Base-by-base conservation (phyloP, 352 stramenopile species). In the Pythium insidiosum region DNA sequence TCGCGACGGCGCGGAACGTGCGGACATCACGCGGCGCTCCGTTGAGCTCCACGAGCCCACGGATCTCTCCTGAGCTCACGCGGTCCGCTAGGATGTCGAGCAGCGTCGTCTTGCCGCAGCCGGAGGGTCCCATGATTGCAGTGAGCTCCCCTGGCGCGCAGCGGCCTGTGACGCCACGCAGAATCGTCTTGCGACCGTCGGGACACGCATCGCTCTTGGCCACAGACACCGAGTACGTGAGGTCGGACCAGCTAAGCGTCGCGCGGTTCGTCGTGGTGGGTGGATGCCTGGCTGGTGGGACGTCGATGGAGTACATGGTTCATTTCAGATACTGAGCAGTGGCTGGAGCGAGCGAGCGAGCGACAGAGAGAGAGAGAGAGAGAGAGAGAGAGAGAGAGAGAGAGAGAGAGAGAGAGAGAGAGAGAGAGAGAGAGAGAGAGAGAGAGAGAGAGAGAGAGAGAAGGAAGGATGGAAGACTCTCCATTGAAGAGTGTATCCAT, bases 11-110 rank as follows among this genome's bases (percentile, higher is more conserved):
- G 0, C 57, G 68, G 43, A 84, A 84, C 3, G 50, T 66, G 29
- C 63, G 61, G 15, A 47, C 30, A 6, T 64, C 25, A 36, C 59
- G 53, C 24, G 37, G 21, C 5, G 45, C 38, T 16, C 63, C 63
- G 36, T 68, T 68, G n/a, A 84, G 38, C 4, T 72, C 61, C 35
- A 88, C 69, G 6, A 38, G 31, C 6, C 73, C 75, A 3, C 58
- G 48, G 3, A 88, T 35, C 4, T 61, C 29, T 23, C 58, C 65
- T 4, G 66, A 74, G n/a, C n/a, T 65, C 20, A 84, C 62, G 36
- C 76, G 68, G 42, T 82, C 73, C 9, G 76, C 68, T 20, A 88
- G 49, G 6, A 74, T 36, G 35, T 74, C 64, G 13, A 74, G 43
- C 15, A 74, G 30, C 19, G 63, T 73, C 19, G 63, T 73, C 43